phyloP scores from a whole-genome alignment of 2,329 filamentous ascomycete genomes.

The Aspergillus proliferans region DNA sequence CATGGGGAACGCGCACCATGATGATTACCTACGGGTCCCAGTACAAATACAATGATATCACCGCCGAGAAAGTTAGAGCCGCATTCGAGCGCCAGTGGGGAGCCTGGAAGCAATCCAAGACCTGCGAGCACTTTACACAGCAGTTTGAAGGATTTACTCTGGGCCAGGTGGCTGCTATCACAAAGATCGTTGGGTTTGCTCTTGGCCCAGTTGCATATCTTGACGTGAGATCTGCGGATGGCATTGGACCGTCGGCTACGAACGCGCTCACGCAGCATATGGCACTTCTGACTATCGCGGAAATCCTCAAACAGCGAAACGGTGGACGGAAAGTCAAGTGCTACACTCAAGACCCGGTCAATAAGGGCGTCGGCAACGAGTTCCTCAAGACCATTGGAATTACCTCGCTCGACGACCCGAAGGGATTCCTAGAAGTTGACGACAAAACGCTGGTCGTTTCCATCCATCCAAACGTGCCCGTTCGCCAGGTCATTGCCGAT shows the following conservation, averaged over 20 bases:
- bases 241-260: background rate
- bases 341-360: slow-evolving; percentile 23
- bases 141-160: slow-evolving; percentile 7
- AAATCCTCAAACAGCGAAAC: background rate
- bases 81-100: slow-evolving; percentile 7
- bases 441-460: slow-evolving; percentile 34
- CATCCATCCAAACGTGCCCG: slow-evolving; percentile 24
- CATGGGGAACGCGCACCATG: slow-evolving; percentile 8
- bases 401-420: slow-evolving; percentile 20
- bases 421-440: slow-evolving; percentile 34
- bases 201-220: slow-evolving; percentile 14
- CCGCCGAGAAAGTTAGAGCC: slow-evolving; percentile 4
- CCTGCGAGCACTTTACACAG: slow-evolving; percentile 9
- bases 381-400: slow-evolving; percentile 16
- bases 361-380: slow-evolving; percentile 12
- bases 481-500: slow-evolving; percentile 37
- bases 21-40: slow-evolving; percentile 12
- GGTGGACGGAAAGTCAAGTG: slow-evolving; percentile 9
- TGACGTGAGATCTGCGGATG: background rate
- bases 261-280: slow-evolving; percentile 19
- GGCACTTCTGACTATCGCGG: slow-evolving; percentile 7
- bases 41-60: background rate
- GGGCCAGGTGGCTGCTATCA: slow-evolving; percentile 3
- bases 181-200: slow-evolving; percentile 20
- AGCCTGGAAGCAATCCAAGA: slow-evolving; percentile 15